Evolutionary conservation across 768 basidiomycete genomes (phyloP), one percentile per base, ranked within the genome.

Genomic region (Serendipita indica): DNA sequence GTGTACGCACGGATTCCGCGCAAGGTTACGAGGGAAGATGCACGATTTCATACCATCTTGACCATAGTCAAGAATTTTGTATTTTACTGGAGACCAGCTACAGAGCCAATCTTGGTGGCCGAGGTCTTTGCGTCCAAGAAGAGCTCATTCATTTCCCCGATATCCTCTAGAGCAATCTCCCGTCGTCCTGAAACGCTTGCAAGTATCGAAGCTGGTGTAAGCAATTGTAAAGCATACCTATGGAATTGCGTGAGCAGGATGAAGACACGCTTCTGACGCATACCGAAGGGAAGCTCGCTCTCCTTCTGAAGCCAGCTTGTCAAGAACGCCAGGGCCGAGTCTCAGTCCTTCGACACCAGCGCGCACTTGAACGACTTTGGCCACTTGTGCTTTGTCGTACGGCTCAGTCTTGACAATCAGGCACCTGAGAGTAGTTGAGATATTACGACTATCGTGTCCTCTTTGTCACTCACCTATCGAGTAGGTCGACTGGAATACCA

Each of bases 71-170:
- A n/a, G n/a, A n/a, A n/a, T n/a, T n/a, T n/a, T n/a, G n/a, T n/a
- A n/a, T n/a, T n/a, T n/a, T n/a, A n/a, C n/a, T n/a, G n/a, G n/a
- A n/a, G n/a, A n/a, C n/a, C 70, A 3, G 69, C 72, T 25, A 68
- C 67, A 14, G 69, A 75, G 63, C 70, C 69, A 33, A 82, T 80
- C 61, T 77, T 73, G 22, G 69, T 67, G n/a, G 83, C 83, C 59
- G 77, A 79, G 0, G 86, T 83, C 68, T 92, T 94, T 18, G 94
- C 91, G 69, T 98, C 93, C 65, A 97, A 74, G 76, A 99, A 99
- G 32, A 99, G 74, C 67, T 89, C 89, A 63, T 84, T 84, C 84
- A 96, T 91, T 76, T 97, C 92, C 33, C 78, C 77, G 52, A 98
- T 82, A 69, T 99, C 96, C 63, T 97, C 91, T 2, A 83, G 71